These are phyloP conservation scores for Radiomyces spectabilis DNA, from an alignment of 192 early-diverging fungal species.

Conservation along the genomic window DNA sequence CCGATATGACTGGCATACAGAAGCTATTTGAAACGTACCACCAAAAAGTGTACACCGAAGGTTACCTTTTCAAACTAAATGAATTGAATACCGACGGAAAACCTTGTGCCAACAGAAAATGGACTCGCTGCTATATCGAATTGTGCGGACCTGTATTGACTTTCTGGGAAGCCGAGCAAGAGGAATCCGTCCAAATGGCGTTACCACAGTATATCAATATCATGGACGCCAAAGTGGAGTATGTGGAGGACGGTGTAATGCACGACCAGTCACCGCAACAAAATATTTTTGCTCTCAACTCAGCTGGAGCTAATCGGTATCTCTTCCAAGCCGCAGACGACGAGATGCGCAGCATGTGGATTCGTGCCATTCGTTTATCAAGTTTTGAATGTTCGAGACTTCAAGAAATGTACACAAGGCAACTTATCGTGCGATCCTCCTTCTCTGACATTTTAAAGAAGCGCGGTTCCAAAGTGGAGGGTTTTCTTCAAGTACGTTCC, in stretches of 20 bases:
- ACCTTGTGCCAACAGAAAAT: constrained; percentile 51
- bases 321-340: constrained; percentile 50
- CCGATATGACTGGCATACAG: constrained; percentile 35
- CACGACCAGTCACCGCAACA: constrained; percentile 34
- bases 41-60: constrained; percentile 54
- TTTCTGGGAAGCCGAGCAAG: constrained; percentile 44
- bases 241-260: constrained; percentile 47
- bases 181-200: constrained; percentile 34
- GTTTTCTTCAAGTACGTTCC: constrained; percentile 47
- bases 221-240: constrained; percentile 54
- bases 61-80: constrained; percentile 65
- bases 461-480: constrained; percentile 37
- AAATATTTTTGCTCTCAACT: constrained; percentile 57
- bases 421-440: constrained; percentile 34
- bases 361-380: constrained; percentile 61
- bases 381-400: constrained; percentile 69
- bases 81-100: constrained; percentile 52
- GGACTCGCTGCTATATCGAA: constrained; percentile 71
- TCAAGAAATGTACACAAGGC: constrained; percentile 68
- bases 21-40: constrained; percentile 55
- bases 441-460: constrained; percentile 44
- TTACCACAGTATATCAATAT: constrained; percentile 71
- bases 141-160: constrained; percentile 59
- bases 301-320: constrained; percentile 63
- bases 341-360: constrained; percentile 48